Conservation (phyloP, 306 rosid genomes). For the Quercus ilex region DNA sequence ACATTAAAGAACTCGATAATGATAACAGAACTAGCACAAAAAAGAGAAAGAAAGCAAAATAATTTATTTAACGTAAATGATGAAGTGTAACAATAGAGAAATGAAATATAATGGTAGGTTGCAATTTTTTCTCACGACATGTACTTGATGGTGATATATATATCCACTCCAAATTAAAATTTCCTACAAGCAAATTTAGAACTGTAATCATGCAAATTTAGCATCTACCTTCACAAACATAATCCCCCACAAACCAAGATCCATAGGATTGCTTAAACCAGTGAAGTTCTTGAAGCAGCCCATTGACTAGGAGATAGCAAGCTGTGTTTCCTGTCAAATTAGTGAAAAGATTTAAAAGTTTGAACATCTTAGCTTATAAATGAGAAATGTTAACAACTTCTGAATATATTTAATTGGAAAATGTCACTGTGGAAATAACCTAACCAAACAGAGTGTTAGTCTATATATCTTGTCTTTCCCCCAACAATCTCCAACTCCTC, state of each 20-base stretch:
- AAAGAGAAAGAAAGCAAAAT: neutral
- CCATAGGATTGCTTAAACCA: slow-evolving; percentile 85
- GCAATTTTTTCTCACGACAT: neutral
- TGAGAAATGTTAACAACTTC: neutral
- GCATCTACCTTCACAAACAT: slow-evolving; percentile 61
- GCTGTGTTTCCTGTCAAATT: slow-evolving; percentile 53
- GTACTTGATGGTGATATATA: neutral
- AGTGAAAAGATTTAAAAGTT: slow-evolving; percentile 4
- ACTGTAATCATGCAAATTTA: slow-evolving; percentile 7
- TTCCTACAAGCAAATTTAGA: neutral
- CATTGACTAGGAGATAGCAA: slow-evolving; percentile 62
- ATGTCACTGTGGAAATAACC: neutral
- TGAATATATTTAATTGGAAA: neutral
- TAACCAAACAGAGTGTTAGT: neutral
- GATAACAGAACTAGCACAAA: neutral
- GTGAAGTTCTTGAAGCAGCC: slow-evolving; percentile 72
- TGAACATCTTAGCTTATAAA: neutral
- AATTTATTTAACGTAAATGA: neutral
- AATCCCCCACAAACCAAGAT: slow-evolving; percentile 95
- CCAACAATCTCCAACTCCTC: slow-evolving; percentile 9
- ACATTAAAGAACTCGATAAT: neutral
- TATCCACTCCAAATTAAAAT: neutral
- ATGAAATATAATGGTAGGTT: neutral
- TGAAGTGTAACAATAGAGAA: neutral
- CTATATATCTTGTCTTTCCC: neutral